phyloP scores from a whole-genome alignment of 2,329 filamentous ascomycete species.

The Shiraia bambusicola region DNA sequence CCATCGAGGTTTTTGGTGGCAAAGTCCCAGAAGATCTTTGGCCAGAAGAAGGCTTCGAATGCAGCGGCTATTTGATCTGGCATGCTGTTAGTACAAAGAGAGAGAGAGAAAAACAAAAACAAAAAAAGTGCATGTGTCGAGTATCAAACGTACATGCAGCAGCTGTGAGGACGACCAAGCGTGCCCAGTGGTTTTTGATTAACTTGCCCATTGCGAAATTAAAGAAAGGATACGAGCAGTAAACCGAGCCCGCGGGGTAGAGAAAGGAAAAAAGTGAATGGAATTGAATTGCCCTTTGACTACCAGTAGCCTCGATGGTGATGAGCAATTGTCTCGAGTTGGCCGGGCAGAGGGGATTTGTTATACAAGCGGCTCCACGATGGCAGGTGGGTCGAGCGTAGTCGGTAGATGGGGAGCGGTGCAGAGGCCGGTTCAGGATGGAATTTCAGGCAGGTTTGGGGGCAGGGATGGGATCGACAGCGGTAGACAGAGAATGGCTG shows the following conservation, averaged over 20 bases:
- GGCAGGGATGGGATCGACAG: slow-evolving; percentile 4
- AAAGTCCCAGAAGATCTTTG: slow-evolving; percentile 98
- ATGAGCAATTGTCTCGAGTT: slow-evolving; percentile 29
- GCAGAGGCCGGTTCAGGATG: slow-evolving; percentile 4
- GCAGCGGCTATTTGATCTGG: slow-evolving; percentile 83
- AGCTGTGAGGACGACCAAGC: slow-evolving; percentile 87
- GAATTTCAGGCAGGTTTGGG: slow-evolving; percentile 25
- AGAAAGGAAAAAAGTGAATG: slow-evolving; percentile 15
- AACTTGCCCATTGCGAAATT: slow-evolving; percentile 77
- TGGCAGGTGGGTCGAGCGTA: slow-evolving; percentile 13
- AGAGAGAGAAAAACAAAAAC: too few relatives aligned
- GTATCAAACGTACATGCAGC: slow-evolving; percentile 64
- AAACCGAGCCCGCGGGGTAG: slow-evolving; percentile 32
- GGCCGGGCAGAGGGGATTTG: slow-evolving; percentile 33
- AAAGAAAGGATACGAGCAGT: slow-evolving; percentile 34
- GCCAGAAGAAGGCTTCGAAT: slow-evolving; percentile 92
- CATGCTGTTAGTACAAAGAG: slow-evolving; percentile 8
- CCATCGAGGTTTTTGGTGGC: slow-evolving; percentile 84
- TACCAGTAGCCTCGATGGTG: slow-evolving; percentile 42
- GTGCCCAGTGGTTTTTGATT: slow-evolving; percentile 99
- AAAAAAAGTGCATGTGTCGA: background rate
- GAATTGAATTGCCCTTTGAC: slow-evolving; percentile 25
- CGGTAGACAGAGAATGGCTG: slow-evolving; percentile 24
- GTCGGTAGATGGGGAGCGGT: slow-evolving; percentile 18
- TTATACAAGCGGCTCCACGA: slow-evolving; percentile 30